Conservation (phyloP, 1,284 basidiomycete species). For the Lentinus polychrous region DNA sequence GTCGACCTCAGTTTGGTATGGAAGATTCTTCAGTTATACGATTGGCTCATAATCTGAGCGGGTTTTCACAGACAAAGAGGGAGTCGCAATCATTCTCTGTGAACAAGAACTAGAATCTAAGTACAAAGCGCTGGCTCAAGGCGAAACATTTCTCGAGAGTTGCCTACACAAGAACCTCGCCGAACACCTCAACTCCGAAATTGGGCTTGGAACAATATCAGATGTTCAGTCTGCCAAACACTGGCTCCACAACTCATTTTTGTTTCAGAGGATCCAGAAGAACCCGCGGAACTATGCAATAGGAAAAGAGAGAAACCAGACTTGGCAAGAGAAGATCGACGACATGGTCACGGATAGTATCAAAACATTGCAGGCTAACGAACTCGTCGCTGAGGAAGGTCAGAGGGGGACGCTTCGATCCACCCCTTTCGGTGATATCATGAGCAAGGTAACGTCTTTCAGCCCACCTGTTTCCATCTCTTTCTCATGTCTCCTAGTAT, state of each 20-base stretch:
- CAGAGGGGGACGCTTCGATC: conserved; percentile 37
- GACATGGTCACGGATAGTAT: conserved; percentile 67
- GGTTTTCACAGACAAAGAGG: conserved; percentile 56
- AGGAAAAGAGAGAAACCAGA: conserved; percentile 47
- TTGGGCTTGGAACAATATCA: conserved; percentile 77
- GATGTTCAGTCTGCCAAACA: conserved; percentile 59
- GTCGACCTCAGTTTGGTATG: conserved; percentile 87
- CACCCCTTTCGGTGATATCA: conserved; percentile 75
- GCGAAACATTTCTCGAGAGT: conserved; percentile 75
- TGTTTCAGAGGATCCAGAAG: conserved; percentile 77
- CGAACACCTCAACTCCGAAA: conserved; percentile 92
- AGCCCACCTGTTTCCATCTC: no score
- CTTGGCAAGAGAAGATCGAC: conserved; percentile 66
- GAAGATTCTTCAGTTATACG: background rate
- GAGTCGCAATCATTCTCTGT: conserved; percentile 74
- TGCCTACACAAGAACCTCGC: conserved; percentile 76
- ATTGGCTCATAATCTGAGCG: conserved; percentile 11
- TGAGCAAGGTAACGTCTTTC: conserved; percentile 63
- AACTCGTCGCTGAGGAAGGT: conserved; percentile 45
- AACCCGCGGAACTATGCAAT: conserved; percentile 76
- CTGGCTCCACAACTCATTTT: conserved; percentile 79
- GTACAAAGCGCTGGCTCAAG: conserved; percentile 60
- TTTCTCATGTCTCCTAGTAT: conserved; percentile 36
- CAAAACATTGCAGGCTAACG: conserved; percentile 44
- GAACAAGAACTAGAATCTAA: conserved; percentile 68